Conservation (phyloP, 1,284 basidiomycete genomes). For the Cryptococcus maquisensis region DNA sequence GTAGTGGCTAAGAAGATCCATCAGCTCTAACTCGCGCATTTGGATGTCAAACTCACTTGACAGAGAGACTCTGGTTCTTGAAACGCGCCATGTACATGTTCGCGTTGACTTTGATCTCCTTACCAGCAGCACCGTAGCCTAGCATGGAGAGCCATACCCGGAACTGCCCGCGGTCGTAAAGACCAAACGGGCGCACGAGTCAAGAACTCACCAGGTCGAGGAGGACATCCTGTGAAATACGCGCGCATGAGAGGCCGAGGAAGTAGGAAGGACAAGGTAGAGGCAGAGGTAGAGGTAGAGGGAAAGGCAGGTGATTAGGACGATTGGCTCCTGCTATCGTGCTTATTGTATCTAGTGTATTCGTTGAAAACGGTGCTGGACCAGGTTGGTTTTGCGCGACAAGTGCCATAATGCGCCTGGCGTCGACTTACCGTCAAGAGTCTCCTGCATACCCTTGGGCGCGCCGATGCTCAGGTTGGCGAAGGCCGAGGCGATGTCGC, state of each 20-base stretch:
- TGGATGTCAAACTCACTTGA: conserved; percentile 17
- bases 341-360: no score
- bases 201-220: conserved; percentile 11
- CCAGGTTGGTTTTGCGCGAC: not conserved
- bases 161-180: not conserved
- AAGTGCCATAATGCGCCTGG: no score
- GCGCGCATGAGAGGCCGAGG: no score
- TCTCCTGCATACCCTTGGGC: conserved; percentile 10
- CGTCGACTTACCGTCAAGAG: conserved; percentile 14
- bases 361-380: not conserved
- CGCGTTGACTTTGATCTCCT: conserved; percentile 33
- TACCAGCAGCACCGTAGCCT: conserved; percentile 37
- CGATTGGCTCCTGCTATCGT: not conserved
- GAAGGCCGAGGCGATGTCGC: conserved; percentile 6
- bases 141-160: not conserved
- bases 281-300: not conserved
- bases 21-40: not conserved
- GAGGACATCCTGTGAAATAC: conserved; percentile 10
- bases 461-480: not conserved
- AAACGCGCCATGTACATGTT: conserved; percentile 44
- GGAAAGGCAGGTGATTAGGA: not conserved
- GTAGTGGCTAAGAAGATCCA: conserved; percentile 33
- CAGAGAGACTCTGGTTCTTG: conserved; percentile 27
- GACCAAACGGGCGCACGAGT: not conserved
- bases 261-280: no score